Conservation (phyloP, 2,329 filamentous ascomycete genomes). For the Blastomyces emzantsi region DNA sequence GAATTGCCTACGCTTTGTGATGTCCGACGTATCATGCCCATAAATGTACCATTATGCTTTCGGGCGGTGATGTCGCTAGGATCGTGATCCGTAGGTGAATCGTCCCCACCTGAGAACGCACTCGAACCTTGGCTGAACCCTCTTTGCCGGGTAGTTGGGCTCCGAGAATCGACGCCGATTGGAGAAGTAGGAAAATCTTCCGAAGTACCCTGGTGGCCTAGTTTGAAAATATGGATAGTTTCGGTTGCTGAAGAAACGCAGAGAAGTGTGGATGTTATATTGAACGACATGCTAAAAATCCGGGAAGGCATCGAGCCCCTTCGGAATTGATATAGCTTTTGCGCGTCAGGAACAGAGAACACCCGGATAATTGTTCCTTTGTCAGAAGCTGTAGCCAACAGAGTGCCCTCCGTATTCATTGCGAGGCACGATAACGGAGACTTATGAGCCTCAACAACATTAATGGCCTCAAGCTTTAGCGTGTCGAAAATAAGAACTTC, state of each 20-base stretch:
- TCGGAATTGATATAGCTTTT: constrained; percentile 93
- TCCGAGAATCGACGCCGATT: constrained; percentile 16
- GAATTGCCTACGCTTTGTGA: constrained; percentile 88
- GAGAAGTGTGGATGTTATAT: constrained; percentile 81
- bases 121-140: constrained; percentile 22
- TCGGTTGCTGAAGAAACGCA: constrained; percentile 95
- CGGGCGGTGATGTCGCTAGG: constrained; percentile 30
- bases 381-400: constrained; percentile 90
- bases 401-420: constrained; percentile 82
- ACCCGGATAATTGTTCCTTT: constrained; percentile 97
- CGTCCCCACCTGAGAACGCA: constrained; percentile 24
- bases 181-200: constrained; percentile 23
- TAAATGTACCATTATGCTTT: constrained; percentile 64
- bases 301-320: constrained; percentile 90
- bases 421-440: constrained; percentile 84
- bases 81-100: constrained; percentile 24
- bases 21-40: constrained; percentile 85
- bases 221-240: constrained; percentile 91
- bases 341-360: constrained; percentile 80
- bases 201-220: constrained; percentile 41
- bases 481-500: constrained; percentile 92
- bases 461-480: constrained; percentile 79
- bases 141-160: constrained; percentile 17
- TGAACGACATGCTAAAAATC: constrained; percentile 99
- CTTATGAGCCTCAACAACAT: constrained; percentile 90